Evolutionary conservation across 2,329 filamentous ascomycete genomes (phyloP).

Genomic region (Fusarium verticillioides): DNA sequence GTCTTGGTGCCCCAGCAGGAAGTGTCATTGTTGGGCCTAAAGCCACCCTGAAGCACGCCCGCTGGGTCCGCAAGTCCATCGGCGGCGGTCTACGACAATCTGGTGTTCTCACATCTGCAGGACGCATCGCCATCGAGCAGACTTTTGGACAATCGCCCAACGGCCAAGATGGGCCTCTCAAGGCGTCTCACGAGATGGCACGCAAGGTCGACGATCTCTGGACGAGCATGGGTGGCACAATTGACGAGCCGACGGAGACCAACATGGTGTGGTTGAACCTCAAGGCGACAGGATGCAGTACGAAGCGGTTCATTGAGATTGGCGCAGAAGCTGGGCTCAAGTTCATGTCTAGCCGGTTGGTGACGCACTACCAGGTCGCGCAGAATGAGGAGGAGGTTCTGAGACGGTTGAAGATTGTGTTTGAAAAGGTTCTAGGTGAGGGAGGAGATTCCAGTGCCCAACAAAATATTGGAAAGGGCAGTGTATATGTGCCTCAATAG

Average conservation of each 20-base stretch:
- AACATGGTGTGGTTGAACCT: constrained; percentile 93
- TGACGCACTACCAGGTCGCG: constrained; percentile 70
- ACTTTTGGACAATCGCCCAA: constrained; percentile 54
- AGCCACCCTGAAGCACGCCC: constrained; percentile 52
- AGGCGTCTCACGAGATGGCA: constrained; percentile 70
- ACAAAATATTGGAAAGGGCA: constrained; percentile 40
- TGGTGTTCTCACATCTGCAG: constrained; percentile 77
- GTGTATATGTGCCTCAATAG: constrained; percentile 42
- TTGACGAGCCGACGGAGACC: constrained; percentile 79
- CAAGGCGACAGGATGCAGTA: constrained; percentile 63
- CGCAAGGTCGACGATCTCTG: constrained; percentile 75
- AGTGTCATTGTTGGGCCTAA: constrained; percentile 73
- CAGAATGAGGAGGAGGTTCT: constrained; percentile 69
- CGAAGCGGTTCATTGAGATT: constrained; percentile 52
- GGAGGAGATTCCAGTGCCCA: constrained; percentile 8
- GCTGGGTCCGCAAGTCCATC: constrained; percentile 72
- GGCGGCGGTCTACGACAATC: constrained; percentile 80
- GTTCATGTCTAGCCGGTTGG: constrained; percentile 55
- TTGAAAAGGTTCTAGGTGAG: constrained; percentile 52
- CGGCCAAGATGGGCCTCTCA: constrained; percentile 66
- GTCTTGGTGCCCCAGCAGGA: constrained; percentile 83
- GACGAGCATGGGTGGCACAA: constrained; percentile 74
- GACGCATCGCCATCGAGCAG: constrained; percentile 71
- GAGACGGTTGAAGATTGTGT: constrained; percentile 64
- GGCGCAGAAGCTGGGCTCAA: constrained; percentile 57